Evolutionary conservation across 2,329 filamentous ascomycete species (phyloP), one percentile per base, ranked within the genome.

Genomic region (Penicillium sp.): DNA sequence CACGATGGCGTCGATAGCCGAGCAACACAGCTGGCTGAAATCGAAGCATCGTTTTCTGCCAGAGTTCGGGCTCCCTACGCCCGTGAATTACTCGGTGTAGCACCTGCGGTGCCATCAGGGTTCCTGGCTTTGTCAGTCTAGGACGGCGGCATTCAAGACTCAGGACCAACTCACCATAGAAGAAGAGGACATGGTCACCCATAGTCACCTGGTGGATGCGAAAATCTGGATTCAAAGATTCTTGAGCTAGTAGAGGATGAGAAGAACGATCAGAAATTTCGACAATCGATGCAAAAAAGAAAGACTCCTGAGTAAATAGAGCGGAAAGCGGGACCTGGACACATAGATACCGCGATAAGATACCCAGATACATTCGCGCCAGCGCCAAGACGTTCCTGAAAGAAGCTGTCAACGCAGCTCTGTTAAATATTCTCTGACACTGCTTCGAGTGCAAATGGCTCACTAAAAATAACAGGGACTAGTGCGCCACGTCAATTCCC

Each of bases 51-150:
- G 70, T 69, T 53, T 73, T 75, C 66, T 80, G 79, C 57, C 75
- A 79, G 70, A 70, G 78, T 65, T 70, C 81, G 33, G 65, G 82
- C 65, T 57, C 79, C 15, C 75, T 70, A 8, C 74, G 73, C 60
- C 85, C 83, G 73, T 92, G 89, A 71, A 89, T 89, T 41, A 96
- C 91, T 31, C 88, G 87, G 74, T 88, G 87, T 62, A 97, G 90
- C 64, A 97, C 86, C 65, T 88, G 84, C 0, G 88, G 85, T n/a
- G 87, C 88, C 91, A 96, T 96, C 67, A 86, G 73, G 24, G 83
- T 85, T 59, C 80, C 75, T 79, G 46, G 29, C 36, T 10, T 16
- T 36, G 31, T 56, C 48, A 49, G n/a, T 33, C 45, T 34, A 28
- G 34, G 8, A 10, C 42, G 26, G 28, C 33, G 13, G 39, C 15